Evolutionary conservation across 345 rosid genomes (phyloP), one percentile per base, ranked within the genome.

Genomic region (Aethionema arabicum): DNA sequence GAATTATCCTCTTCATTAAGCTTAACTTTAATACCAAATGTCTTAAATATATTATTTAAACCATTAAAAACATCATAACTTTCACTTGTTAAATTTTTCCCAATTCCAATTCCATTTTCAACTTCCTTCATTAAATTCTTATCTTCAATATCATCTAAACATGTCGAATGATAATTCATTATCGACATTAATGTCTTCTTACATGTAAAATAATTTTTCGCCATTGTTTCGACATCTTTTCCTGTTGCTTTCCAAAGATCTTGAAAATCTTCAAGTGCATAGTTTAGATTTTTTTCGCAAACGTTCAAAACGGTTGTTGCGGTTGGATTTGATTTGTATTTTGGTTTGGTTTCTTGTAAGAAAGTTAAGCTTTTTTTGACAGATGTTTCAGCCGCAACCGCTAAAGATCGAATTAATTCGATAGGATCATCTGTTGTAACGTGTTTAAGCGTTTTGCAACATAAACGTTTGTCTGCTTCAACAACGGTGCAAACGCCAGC

Each of bases 351-450:
- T 0, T 10, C 7, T 1, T 52, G 11, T 14, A 87, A 72, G 52
- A 69, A 75, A 15, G 76, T 56, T 4, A 69, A 57, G 1, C 80
- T 59, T 30, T 36, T 53, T 42, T 72, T 66, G 0, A 78, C 67
- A 3, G 81, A 50, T 0, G 72, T 61, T 10, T 71, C 59, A 3
- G 85, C 62, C 12, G 78, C 83, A 16, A 44, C 11, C 15, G 48
- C 30, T 38, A 85, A 45, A 0, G 81, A 68, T 47, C 78, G 61
- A 36, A 80, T 32, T 59, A 69, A 56, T 30, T 83, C 77, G 74
- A 80, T 79, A 3, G 86, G 85, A 7, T 81, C 85, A 0, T 82
- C 59, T 52, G 73, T 72, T 1, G 73, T 75, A 5, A 69, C 77
- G 4, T 57, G 30, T 49, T 70, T 50, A 2, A 89, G 80, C 21